Conservation (phyloP, 2,329 filamentous ascomycete genomes). For the Calonectria pteridis region DNA sequence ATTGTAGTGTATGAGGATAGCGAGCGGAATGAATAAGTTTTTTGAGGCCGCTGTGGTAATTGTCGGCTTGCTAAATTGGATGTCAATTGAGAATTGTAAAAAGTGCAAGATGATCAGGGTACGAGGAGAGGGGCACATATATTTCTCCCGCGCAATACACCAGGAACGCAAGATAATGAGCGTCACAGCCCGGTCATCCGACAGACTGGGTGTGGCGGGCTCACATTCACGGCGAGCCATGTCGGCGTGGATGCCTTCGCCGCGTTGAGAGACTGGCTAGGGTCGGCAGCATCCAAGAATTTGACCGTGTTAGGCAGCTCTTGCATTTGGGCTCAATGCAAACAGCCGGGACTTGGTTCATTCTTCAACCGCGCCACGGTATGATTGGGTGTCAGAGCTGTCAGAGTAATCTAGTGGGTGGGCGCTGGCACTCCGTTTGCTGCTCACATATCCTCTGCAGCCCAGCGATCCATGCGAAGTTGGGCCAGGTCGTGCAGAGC, state of each 20-base stretch:
- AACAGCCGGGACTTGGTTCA: background rate
- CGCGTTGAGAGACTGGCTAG: background rate
- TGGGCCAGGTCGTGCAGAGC: background rate
- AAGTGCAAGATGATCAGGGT: background rate
- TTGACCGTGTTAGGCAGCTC: background rate
- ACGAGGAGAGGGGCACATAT: slow-evolving; percentile 9
- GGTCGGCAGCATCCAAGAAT: background rate
- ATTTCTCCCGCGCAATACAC: background rate
- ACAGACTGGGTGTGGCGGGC: background rate
- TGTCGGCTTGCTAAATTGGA: background rate
- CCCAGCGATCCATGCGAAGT: background rate
- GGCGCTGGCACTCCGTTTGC: background rate
- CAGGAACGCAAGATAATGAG: background rate
- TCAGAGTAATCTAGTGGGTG: background rate
- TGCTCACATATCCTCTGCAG: background rate
- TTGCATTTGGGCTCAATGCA: background rate
- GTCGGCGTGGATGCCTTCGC: background rate
- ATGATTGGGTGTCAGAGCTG: slow-evolving; percentile 9
- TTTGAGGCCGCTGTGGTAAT: background rate
- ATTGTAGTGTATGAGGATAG: background rate
- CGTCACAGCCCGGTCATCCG: background rate
- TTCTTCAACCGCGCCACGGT: background rate
- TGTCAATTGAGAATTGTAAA: slow-evolving; percentile 1
- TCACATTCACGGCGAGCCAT: background rate
- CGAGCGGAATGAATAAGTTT: background rate